Conservation (phyloP, 306 rosid species). For the Quercus ilex region DNA sequence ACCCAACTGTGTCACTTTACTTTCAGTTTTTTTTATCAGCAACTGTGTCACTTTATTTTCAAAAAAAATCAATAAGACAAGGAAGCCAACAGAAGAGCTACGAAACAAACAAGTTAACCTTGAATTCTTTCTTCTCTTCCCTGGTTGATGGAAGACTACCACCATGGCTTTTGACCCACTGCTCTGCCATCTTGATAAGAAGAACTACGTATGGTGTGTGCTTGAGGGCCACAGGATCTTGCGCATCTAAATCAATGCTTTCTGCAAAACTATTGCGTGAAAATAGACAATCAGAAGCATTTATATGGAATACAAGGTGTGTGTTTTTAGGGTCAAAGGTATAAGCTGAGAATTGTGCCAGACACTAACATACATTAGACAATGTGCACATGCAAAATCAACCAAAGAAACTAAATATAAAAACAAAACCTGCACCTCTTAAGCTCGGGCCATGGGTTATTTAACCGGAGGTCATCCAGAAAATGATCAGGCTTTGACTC, state of each 20-base stretch:
- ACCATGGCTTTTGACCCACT: conserved; percentile 80
- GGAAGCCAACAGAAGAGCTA: conserved; percentile 19
- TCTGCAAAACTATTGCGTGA: conserved; percentile 60
- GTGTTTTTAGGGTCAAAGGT: conserved; percentile 9
- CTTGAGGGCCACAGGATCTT: conserved; percentile 77
- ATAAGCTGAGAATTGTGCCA: conserved; percentile 2
- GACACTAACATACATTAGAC: background rate
- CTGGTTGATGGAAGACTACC: conserved; percentile 82
- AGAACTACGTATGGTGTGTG: conserved; percentile 87
- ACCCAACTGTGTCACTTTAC: conserved; percentile 22
- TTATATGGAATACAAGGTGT: conserved; percentile 10
- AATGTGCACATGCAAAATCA: background rate
- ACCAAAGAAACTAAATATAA: conserved; percentile 10
- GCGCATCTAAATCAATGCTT: conserved; percentile 62
- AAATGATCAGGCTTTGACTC: conserved; percentile 99
- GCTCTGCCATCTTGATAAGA: conserved; percentile 87
- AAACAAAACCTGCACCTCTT: conserved; percentile 48
- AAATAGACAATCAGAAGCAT: conserved; percentile 30
- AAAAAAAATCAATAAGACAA: conserved; percentile 1
- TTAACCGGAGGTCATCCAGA: conserved; percentile 91
- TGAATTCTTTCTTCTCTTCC: conserved; percentile 87
- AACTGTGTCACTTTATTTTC: conserved; percentile 19
- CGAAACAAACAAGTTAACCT: conserved; percentile 50
- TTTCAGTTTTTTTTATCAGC: background rate
- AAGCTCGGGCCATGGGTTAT: conserved; percentile 98